Base-by-base conservation (phyloP, 2,329 filamentous ascomycete species). In the Pseudogymnoascus sp. region DNA sequence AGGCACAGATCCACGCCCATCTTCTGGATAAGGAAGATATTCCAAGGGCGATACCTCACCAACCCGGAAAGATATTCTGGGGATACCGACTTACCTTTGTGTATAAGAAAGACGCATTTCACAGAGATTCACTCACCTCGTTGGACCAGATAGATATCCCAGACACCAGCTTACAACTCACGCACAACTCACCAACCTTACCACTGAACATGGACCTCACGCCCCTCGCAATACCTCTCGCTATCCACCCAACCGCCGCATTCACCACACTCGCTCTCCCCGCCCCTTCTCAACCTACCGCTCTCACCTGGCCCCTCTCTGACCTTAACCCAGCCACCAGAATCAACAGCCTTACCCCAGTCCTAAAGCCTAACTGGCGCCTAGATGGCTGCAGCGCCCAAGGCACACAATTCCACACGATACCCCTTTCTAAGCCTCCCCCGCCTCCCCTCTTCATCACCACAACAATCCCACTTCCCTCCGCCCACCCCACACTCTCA, bases 291-390 rank as follows among this genome's bases (percentile, higher is more conserved):
- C 13, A 12, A 38, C 35, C 35, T 1, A n/a, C 35, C 5, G n/a
- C 13, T 5, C 13, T 7, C 5, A 12, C 35, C 35, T 38, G 35
- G 35, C 35, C 4, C 13, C 35, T 38, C 2, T 85, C 83, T 4
- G 71, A 75, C 41, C 74, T 85, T 42, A 86, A 86, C 65, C 84
- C 83, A 6, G 84, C 83, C 70, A 86, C 85, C 67, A 78, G 83
- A 63, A 81, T 86, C 68, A 78, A 85, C 69, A 84, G 81, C 65
- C 77, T 86, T 13, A 77, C 76, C 2, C 71, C 74, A 6, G 76
- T 77, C 2, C 59, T 67, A 12, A 66, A 72, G 0, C 77, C 82
- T 1, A 71, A 81, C 6, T 87, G 84, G 83, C 78, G 81, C 35
- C 79, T 87, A 58, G 83, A 86, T 66, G 83, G 84, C 58, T 82